These are phyloP conservation scores for Suhomyces sp. DNA, from an alignment of 805 yeast genomes.

Conservation along the genomic window DNA sequence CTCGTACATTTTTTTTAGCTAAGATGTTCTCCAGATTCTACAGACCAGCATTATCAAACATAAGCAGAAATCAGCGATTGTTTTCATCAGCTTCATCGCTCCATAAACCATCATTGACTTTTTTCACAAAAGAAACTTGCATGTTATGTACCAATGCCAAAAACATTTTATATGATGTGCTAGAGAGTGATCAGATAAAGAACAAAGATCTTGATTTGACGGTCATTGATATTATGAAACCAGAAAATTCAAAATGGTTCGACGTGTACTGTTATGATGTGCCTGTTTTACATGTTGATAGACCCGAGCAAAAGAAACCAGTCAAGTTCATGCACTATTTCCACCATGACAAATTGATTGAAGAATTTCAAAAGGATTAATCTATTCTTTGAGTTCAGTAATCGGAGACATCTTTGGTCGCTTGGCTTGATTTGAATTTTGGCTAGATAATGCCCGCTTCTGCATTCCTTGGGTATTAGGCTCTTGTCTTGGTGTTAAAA, in stretches of 20 bases:
- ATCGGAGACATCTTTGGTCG: not conserved
- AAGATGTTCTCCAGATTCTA: not conserved
- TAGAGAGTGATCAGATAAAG: slow-evolving; percentile 26
- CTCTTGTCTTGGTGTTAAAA: not conserved
- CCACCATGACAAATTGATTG: slow-evolving; percentile 50
- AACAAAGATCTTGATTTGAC: slow-evolving; percentile 30
- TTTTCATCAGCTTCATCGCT: not conserved
- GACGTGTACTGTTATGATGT: slow-evolving; percentile 74
- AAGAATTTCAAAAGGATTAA: slow-evolving; percentile 41
- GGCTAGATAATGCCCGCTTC: not conserved
- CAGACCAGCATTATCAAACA: not conserved
- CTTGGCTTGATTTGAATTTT: not conserved
- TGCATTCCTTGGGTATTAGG: not conserved
- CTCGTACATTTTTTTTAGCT: not conserved
- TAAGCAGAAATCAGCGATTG: not conserved
- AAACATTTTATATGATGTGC: slow-evolving; percentile 43
- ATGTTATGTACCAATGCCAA: slow-evolving; percentile 67
- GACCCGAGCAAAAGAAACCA: slow-evolving; percentile 43
- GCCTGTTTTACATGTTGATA: slow-evolving; percentile 70
- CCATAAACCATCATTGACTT: slow-evolving; percentile 37
- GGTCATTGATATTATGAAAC: slow-evolving; percentile 56
- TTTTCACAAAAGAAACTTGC: slow-evolving; percentile 70
- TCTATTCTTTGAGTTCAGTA: not conserved
- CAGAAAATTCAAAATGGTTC: slow-evolving; percentile 62
- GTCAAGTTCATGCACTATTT: slow-evolving; percentile 69